Percentiles rank a stretch among this genome's conserved stretches.
Conservation (phyloP, 2,329 filamentous ascomycete genomes). For the Alternaria burnsii region DNA sequence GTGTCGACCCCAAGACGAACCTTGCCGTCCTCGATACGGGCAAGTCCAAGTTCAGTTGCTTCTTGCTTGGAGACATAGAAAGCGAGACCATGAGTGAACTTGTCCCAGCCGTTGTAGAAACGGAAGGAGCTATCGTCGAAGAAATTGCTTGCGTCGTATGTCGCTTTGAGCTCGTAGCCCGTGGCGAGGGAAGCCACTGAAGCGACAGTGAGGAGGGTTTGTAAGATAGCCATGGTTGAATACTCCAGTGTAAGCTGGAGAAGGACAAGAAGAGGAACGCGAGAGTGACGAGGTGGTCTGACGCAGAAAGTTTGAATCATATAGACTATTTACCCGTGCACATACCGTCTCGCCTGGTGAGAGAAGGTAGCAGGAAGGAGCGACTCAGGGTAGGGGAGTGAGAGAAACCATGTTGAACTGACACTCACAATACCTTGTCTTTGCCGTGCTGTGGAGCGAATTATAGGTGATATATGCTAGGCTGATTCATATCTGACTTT, state of each 20-base stretch:
- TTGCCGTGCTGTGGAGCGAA: not conserved
- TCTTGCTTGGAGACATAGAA: slow-evolving; percentile 30
- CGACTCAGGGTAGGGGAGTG: not conserved
- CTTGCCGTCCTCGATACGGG: slow-evolving; percentile 20
- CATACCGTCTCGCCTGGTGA: slow-evolving; percentile 1
- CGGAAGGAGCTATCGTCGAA: slow-evolving; percentile 22
- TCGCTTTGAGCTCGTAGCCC: slow-evolving; percentile 26
- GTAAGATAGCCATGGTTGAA: slow-evolving; percentile 5
- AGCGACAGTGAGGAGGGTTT: not conserved
- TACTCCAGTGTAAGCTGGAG: not conserved
- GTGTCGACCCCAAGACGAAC: slow-evolving; percentile 38
- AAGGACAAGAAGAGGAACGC: not conserved
- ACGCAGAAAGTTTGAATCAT: slow-evolving; percentile 1
- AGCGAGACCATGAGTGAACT: slow-evolving; percentile 29
- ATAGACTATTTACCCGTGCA: not conserved
- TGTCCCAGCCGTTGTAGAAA: slow-evolving; percentile 23
- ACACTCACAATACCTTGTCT: not conserved
- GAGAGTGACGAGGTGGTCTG: not conserved
- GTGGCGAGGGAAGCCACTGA: not conserved
- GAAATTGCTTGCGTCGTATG: slow-evolving; percentile 31
- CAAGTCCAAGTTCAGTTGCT: slow-evolving; percentile 27
- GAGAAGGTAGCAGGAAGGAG: not conserved
- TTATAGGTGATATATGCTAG: not conserved
- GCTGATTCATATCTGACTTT: not conserved
- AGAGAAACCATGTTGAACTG: not conserved